Conservation (phyloP, 1,284 basidiomycete species). For the Apiotrichum gamsii region DNA sequence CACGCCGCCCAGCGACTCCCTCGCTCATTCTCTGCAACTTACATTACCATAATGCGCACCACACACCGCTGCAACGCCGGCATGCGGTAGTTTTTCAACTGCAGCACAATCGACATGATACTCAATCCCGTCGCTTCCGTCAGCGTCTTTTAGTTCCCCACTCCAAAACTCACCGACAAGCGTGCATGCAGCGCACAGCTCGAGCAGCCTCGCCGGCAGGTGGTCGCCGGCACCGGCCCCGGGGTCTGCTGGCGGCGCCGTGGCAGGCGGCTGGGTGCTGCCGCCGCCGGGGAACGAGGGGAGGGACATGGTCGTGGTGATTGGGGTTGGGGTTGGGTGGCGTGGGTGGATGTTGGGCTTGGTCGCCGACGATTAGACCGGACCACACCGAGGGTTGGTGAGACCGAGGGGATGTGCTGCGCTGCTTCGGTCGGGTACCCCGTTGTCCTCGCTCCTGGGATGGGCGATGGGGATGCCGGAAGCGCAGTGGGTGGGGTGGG, state of each 20-base stretch:
- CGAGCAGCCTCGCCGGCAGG: slow-evolving; percentile 40
- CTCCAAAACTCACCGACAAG: slow-evolving; percentile 34
- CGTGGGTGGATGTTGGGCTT: no score
- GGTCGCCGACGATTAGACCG: no score
- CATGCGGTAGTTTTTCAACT: slow-evolving; percentile 84
- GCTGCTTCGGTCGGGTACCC: no score
- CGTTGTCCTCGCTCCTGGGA: no score
- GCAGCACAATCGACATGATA: slow-evolving; percentile 73
- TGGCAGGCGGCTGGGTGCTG: not conserved
- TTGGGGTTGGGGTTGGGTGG: no score
- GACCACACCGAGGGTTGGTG: no score
- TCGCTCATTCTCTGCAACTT: slow-evolving; percentile 4
- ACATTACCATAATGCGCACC: slow-evolving; percentile 92
- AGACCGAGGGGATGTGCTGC: no score
- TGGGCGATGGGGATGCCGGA: no score
- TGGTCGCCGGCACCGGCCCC: slow-evolving; percentile 37
- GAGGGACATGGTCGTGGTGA: slow-evolving; percentile 12
- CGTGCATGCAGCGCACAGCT: slow-evolving; percentile 43
- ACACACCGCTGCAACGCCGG: slow-evolving; percentile 77
- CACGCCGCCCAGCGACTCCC: not conserved
- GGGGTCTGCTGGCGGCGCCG: not conserved
- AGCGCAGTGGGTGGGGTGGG: no score
- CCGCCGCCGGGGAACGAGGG: slow-evolving; percentile 3
- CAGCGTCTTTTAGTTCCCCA: not conserved
- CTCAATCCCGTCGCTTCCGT: slow-evolving; percentile 66